Percentiles rank a stretch among this genome's conserved stretches.
Evolutionary conservation across 2,329 filamentous ascomycete species (phyloP).

Genomic region (Monilinia vaccinii-corymbosi): DNA sequence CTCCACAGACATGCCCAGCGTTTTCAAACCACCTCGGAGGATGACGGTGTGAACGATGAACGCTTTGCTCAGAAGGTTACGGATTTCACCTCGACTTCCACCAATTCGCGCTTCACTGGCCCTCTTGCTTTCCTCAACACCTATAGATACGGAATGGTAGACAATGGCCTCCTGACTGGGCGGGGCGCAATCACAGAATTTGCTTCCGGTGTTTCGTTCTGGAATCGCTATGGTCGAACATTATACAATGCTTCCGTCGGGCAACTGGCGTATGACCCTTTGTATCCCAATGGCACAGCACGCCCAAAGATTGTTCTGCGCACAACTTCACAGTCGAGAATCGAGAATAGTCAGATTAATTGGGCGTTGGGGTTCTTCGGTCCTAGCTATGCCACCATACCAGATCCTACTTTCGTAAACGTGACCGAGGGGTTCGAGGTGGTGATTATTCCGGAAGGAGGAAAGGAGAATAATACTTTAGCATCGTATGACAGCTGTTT

Average conservation of each 20-base stretch:
- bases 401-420: slow-evolving; percentile 33
- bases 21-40: slow-evolving; percentile 34
- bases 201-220: slow-evolving; percentile 40
- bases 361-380: slow-evolving; percentile 46
- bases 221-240: slow-evolving; percentile 44
- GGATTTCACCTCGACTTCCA: slow-evolving; percentile 35
- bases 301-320: slow-evolving; percentile 41
- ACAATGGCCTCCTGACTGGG: slow-evolving; percentile 36
- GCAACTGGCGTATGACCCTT: slow-evolving; percentile 40
- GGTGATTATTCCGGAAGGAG: slow-evolving; percentile 42
- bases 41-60: slow-evolving; percentile 42
- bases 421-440: slow-evolving; percentile 37
- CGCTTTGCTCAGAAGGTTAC: slow-evolving; percentile 40
- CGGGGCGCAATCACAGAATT: slow-evolving; percentile 43
- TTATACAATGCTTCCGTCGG: slow-evolving; percentile 41
- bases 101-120: slow-evolving; percentile 33
- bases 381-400: slow-evolving; percentile 33
- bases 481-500: slow-evolving; percentile 43
- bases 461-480: slow-evolving; percentile 43
- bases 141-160: slow-evolving; percentile 39
- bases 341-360: slow-evolving; percentile 44
- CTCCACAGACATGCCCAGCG: slow-evolving; percentile 47
- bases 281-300: slow-evolving; percentile 37
- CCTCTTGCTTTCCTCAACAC: slow-evolving; percentile 44
- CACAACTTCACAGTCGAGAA: slow-evolving; percentile 45